phyloP scores from a whole-genome alignment of 2,329 filamentous ascomycete genomes.

The Elsinoe perseae region DNA sequence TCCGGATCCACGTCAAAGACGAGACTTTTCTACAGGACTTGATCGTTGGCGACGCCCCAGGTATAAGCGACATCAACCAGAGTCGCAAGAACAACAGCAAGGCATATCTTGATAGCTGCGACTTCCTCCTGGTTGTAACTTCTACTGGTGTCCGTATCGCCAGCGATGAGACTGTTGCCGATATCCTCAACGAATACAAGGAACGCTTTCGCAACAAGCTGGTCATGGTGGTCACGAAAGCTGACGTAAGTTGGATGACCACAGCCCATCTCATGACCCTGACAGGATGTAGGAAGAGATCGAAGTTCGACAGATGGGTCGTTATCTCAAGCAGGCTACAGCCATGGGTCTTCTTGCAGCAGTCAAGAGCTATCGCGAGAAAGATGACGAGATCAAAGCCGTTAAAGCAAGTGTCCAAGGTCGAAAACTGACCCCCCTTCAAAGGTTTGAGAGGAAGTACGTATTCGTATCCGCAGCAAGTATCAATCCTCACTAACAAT shows the following conservation, averaged over 20 bases:
- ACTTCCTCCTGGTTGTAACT: slow-evolving; percentile 22
- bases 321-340: neutral
- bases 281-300: neutral
- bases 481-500: neutral
- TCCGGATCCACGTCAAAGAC: slow-evolving; percentile 19
- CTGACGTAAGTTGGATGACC: slow-evolving; percentile 16
- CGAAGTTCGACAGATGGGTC: neutral
- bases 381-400: neutral
- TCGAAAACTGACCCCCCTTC: neutral
- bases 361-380: neutral
- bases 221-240: slow-evolving; percentile 22
- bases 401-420: neutral
- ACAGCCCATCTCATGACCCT: neutral
- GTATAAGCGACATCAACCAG: slow-evolving; percentile 23
- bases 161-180: slow-evolving; percentile 18
- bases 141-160: slow-evolving; percentile 19
- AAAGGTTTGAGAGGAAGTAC: neutral
- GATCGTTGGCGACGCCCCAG: slow-evolving; percentile 23
- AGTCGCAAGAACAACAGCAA: slow-evolving; percentile 19
- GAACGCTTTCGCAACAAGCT: slow-evolving; percentile 20
- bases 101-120: slow-evolving; percentile 21
- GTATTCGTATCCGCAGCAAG: neutral
- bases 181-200: slow-evolving; percentile 20
- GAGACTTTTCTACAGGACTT: slow-evolving; percentile 19
- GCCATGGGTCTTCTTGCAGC: neutral